Conservation (phyloP, 305 asterid species). For the Monarda citriodora region DNA sequence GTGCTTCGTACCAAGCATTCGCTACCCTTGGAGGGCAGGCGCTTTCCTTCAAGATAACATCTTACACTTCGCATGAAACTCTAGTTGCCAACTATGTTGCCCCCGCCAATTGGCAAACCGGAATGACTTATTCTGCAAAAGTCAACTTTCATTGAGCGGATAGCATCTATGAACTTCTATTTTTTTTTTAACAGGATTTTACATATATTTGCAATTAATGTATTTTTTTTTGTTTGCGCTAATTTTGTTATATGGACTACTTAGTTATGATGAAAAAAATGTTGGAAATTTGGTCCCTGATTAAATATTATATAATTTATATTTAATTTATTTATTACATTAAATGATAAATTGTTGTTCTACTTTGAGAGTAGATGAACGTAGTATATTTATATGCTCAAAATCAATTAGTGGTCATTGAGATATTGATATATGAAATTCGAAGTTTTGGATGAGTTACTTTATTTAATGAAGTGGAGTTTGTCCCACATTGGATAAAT, state of each 20-base stretch:
- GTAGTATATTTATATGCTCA: too few species aligned
- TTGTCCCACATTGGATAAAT: too few species aligned
- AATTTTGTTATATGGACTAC: background rate
- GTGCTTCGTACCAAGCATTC: conserved; percentile 92
- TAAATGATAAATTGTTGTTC: too few species aligned
- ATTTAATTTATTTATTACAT: too few species aligned
- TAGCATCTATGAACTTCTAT: background rate
- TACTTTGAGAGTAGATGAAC: too few species aligned
- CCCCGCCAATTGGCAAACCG: conserved; percentile 76
- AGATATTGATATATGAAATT: too few species aligned
- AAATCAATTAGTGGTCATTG: too few species aligned
- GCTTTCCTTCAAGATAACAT: conserved; percentile 79
- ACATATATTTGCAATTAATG: background rate
- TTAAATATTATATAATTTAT: too few species aligned
- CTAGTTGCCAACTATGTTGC: conserved; percentile 66
- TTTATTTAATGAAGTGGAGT: too few species aligned
- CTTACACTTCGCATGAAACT: conserved; percentile 65
- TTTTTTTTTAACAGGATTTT: background rate
- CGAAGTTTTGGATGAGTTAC: too few species aligned
- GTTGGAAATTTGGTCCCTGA: too few species aligned
- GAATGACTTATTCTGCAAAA: conserved; percentile 58
- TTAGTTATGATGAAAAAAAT: background rate
- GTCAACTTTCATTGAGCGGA: conserved; percentile 45
- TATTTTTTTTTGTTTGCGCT: background rate
- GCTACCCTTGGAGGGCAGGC: conserved; percentile 73